A percentile compares a stretch with the other conserved stretches of the same genome.
Evolutionary conservation across 495 filamentous ascomycete genomes (phyloP).

Genomic region (Tuber borchii): DNA sequence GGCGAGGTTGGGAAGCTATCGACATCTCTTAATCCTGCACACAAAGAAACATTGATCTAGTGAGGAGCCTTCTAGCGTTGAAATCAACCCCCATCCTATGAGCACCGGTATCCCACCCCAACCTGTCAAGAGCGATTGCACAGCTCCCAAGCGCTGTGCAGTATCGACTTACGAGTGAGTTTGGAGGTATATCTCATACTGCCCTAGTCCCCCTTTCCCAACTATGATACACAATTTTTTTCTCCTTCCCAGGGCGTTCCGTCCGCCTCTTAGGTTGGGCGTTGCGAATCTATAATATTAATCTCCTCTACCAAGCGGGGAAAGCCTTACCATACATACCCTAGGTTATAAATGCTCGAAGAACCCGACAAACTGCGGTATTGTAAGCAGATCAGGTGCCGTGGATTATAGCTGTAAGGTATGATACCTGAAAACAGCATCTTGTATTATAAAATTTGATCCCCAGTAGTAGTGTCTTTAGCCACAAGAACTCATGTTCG

Average conservation of each 20-base stretch:
- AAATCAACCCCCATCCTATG: no score
- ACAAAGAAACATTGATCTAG: no score
- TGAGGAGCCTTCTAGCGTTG: no score
- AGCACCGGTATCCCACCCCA: background rate
- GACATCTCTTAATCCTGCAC: no score
- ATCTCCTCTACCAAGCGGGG: background rate
- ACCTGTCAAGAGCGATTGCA: background rate
- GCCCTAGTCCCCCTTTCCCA: background rate
- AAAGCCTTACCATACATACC: background rate
- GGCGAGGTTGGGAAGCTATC: no score
- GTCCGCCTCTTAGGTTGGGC: background rate
- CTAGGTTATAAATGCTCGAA: background rate
- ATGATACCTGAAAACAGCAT: no score
- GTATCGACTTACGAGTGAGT: background rate
- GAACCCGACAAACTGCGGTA: background rate
- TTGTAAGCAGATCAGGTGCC: background rate
- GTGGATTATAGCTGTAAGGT: no score
- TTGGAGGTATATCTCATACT: background rate
- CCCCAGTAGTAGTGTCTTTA: no score
- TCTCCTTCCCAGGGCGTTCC: background rate
- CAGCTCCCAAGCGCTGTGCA: fast-evolving
- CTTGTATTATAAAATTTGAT: no score
- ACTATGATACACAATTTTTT: background rate
- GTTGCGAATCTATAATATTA: background rate
- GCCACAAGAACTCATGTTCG: no score